Base-by-base conservation (phyloP, 148 eudicot genomes). In the Linanthus parryae region DNA sequence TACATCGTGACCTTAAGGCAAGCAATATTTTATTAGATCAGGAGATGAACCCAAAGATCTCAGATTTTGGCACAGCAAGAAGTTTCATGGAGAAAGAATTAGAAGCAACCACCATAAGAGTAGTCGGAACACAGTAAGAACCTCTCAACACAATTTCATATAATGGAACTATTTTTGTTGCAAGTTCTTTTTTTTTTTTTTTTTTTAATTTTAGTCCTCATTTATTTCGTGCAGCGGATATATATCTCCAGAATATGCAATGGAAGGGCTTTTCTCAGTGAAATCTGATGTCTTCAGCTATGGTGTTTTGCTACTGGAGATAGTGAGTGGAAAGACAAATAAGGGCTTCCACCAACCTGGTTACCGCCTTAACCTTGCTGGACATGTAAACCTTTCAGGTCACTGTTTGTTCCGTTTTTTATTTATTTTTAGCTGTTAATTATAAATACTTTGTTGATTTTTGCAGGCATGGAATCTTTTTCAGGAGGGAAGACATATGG, bases 211-310 rank as follows among this genome's bases (percentile, higher is more conserved):
- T 0, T 41, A 8, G 3, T 37, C 5, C 11, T 44, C 7, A 14
- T 44, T 8, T 5, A 7, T 24, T 48, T 25, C 19, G 12, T 48
- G 24, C 23, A 27, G 33, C 18, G 17, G 33, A 8, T 48, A 8
- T 11, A 26, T 52, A 16, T 34, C 57, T 17, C 57, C 57, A 3
- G 57, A 52, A 44, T 54, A 54, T 54, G 58, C 58, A 18, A n/a
- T 15, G 5, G 5, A 41, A n/a, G 45, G 45, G 18, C 4, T 41
- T 15, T 41, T 3, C 29, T 54, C 58, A 7, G 58, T 54, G 7
- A 54, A 54, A 39, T 54, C 58, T 8, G 58, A 54, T 39, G 30
- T 39, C 5, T 54, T n/a, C 17, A 41, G 45, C 9, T 41, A n/a
- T 41, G 45, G 45, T 4, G 45, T 41, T 2, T 41, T 41, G 19